These are phyloP conservation scores for Hypoxylon sp. DNA, from an alignment of 2,329 filamentous ascomycete genomes.

Conservation along the genomic window DNA sequence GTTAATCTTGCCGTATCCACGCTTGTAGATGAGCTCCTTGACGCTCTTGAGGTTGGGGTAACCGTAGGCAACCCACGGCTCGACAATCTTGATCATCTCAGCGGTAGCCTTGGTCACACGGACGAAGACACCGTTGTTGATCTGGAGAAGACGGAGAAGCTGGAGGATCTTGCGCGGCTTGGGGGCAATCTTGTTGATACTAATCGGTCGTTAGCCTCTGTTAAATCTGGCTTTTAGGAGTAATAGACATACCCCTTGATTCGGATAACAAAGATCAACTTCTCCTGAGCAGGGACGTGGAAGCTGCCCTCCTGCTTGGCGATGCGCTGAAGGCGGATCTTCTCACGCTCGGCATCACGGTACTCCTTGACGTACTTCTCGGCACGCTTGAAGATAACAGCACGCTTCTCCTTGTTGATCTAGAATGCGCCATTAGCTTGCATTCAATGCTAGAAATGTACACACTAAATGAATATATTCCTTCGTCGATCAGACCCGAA, in stretches of 20 bases:
- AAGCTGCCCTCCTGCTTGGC: slow-evolving; percentile 94
- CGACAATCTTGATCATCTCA: slow-evolving; percentile 98
- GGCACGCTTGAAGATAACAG: slow-evolving; percentile 99
- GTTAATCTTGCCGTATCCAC: slow-evolving; percentile 98
- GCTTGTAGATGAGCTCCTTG: slow-evolving; percentile 99
- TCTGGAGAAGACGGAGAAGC: slow-evolving; percentile 98
- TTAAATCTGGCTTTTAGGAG: slow-evolving; percentile 11
- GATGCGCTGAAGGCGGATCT: slow-evolving; percentile 90
- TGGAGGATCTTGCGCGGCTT: slow-evolving; percentile 99
- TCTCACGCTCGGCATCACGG: slow-evolving; percentile 97
- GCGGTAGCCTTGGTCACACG: slow-evolving; percentile 96
- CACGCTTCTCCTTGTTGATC: slow-evolving; percentile 99
- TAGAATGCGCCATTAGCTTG: slow-evolving; percentile 63
- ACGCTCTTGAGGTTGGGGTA: slow-evolving; percentile 99
- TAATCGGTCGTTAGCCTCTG: slow-evolving; percentile 53
- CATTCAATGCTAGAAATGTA: slow-evolving; percentile 26
- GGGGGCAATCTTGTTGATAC: slow-evolving; percentile 99
- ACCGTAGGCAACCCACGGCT: slow-evolving; percentile 99
- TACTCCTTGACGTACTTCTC: slow-evolving; percentile 99
- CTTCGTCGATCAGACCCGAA: slow-evolving; percentile 89
- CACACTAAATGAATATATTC: slow-evolving; percentile 41
- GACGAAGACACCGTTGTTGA: slow-evolving; percentile 99
- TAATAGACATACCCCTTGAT: slow-evolving; percentile 86
- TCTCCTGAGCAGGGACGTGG: slow-evolving; percentile 94
- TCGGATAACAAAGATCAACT: slow-evolving; percentile 97